These are phyloP conservation scores for Melaleuca quinquenervia DNA, from an alignment of 345 rosid genomes.

Conservation along the genomic window DNA sequence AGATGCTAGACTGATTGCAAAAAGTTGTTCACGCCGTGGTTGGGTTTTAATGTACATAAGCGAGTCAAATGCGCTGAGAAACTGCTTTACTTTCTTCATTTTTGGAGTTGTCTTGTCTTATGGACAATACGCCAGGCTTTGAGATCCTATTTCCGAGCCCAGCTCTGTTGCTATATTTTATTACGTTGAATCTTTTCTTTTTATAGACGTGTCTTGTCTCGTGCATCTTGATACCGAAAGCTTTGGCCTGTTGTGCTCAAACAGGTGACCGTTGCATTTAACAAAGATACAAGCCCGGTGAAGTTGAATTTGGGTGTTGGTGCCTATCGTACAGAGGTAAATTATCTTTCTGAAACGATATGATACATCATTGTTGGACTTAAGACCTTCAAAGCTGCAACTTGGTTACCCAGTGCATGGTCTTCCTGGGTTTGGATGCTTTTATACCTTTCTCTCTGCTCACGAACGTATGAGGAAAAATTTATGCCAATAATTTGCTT, in stretches of 20 bases:
- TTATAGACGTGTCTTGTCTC: neutral
- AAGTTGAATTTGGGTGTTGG: conserved; percentile 95
- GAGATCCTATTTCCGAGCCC: neutral
- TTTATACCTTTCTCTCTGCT: neutral
- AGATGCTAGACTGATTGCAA: neutral
- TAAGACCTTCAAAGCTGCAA: neutral
- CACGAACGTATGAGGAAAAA: neutral
- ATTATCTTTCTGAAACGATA: neutral
- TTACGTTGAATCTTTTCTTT: neutral
- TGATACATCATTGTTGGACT: neutral
- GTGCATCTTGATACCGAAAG: neutral
- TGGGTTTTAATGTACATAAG: neutral
- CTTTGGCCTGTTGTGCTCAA: neutral
- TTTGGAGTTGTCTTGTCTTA: neutral
- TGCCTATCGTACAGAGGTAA: conserved; percentile 95
- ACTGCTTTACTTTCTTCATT: neutral
- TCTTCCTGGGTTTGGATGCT: neutral
- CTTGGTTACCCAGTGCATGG: neutral
- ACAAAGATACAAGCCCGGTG: conserved; percentile 79
- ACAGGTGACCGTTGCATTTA: conserved; percentile 90
- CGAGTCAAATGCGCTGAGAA: neutral
- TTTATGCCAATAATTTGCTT: neutral
- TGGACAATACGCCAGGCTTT: neutral
- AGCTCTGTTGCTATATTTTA: neutral
- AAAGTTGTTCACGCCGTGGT: neutral